These are phyloP conservation scores for Kodamaea hsintzibuensis DNA, from an alignment of 805 yeast genomes.

Conservation along the genomic window DNA sequence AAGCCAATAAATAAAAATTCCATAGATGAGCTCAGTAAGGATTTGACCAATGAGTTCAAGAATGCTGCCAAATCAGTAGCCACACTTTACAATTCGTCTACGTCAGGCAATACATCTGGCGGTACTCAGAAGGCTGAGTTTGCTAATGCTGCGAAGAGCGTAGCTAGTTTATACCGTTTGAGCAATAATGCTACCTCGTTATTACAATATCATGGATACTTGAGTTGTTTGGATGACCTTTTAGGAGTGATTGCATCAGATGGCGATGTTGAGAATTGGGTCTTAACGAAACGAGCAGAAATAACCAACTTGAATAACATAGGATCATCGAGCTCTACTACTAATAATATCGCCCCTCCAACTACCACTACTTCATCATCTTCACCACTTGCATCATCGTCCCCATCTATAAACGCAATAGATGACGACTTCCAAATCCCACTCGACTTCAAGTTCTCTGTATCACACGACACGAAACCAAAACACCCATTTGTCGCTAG, in stretches of 20 bases:
- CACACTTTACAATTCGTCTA: conserved; percentile 37
- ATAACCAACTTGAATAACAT: conserved; percentile 17
- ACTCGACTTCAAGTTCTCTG: conserved; percentile 31
- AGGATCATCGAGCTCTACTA: not conserved
- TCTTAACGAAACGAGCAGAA: conserved; percentile 48
- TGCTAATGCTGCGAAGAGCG: conserved; percentile 44
- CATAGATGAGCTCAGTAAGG: conserved; percentile 49
- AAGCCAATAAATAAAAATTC: conserved; percentile 48
- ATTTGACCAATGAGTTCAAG: conserved; percentile 63
- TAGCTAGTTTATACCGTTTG: conserved; percentile 56
- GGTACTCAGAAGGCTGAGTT: conserved; percentile 29
- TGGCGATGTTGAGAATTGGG: conserved; percentile 56
- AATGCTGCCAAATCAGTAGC: conserved; percentile 73
- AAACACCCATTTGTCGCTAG: conserved; percentile 33
- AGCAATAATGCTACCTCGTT: conserved; percentile 54
- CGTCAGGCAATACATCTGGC: conserved; percentile 13
- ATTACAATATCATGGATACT: conserved; percentile 56
- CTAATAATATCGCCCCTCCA: not conserved
- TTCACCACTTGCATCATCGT: not conserved
- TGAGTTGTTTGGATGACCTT: conserved; percentile 61
- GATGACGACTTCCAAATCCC: conserved; percentile 18
- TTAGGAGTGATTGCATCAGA: conserved; percentile 38
- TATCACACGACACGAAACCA: conserved; percentile 29
- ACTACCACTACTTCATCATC: not conserved
- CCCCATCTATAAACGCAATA: not conserved